Percentiles rank a stretch among this genome's conserved stretches.
Evolutionary conservation across 208 protist species (phyloP).

Genomic region (Wallacemonas sp.): DNA sequence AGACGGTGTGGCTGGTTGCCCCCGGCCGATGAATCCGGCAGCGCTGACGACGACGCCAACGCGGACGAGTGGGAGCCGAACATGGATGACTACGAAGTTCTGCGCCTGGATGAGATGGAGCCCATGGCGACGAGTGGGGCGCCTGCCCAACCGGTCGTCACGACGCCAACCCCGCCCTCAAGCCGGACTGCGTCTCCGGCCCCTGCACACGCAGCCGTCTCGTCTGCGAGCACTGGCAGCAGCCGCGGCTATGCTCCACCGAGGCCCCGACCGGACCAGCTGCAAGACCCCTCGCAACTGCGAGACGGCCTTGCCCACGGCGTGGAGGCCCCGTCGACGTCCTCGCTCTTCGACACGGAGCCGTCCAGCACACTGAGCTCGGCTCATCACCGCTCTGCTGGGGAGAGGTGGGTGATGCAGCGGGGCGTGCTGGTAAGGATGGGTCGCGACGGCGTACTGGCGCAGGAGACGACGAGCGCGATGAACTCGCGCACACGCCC

Average conservation of each 20-base stretch:
- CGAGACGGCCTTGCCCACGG: neutral
- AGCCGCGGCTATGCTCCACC: constrained; percentile 4
- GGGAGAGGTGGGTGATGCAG: constrained; percentile 49
- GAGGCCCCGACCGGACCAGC: neutral
- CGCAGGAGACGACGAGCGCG: neutral
- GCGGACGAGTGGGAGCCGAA: constrained; percentile 1
- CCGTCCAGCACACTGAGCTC: constrained; percentile 15
- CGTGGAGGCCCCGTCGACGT: constrained; percentile 4
- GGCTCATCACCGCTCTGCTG: neutral
- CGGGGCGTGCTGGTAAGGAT: constrained; percentile 44
- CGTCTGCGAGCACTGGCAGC: too few species aligned
- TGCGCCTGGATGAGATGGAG: constrained; percentile 6
- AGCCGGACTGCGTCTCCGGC: too few species aligned
- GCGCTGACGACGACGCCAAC: neutral
- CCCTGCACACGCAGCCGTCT: too few species aligned
- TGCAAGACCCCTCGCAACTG: neutral
- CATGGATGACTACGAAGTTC: neutral
- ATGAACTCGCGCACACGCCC: constrained; percentile 10
- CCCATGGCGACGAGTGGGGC: neutral
- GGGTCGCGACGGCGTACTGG: constrained; percentile 23
- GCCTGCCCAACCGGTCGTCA: neutral
- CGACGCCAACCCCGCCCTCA: too few species aligned
- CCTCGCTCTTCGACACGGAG: constrained; percentile 8
- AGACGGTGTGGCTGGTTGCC: constrained; percentile 8
- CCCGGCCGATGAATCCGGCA: neutral